phyloP scores from a whole-genome alignment of 768 basidiomycete species.

The Aureoboletus auriporus region DNA sequence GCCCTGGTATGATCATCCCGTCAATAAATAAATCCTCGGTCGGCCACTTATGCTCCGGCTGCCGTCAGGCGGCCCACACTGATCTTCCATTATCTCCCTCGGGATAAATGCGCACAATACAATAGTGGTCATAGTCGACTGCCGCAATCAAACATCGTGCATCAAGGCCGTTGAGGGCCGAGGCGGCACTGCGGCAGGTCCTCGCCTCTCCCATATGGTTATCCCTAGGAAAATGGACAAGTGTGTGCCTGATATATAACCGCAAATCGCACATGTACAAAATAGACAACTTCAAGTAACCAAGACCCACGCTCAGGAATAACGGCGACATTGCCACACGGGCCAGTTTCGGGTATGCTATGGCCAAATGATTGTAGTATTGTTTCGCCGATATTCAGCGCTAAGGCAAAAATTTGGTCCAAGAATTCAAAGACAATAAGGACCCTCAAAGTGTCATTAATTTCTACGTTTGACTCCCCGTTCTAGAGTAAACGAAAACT shows the following conservation, averaged over 20 bases:
- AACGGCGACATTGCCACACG: constrained; percentile 9
- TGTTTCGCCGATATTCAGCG: too few relatives aligned
- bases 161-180: too few relatives aligned
- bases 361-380: too few relatives aligned
- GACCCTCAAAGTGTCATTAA: too few relatives aligned
- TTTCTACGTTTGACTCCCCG: too few relatives aligned
- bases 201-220: constrained; percentile 8
- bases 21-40: too few relatives aligned
- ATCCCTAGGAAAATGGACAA: constrained; percentile 8
- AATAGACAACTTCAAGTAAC: constrained; percentile 6
- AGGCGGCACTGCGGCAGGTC: too few relatives aligned
- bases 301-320: constrained; percentile 6
- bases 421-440: too few relatives aligned
- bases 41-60: constrained; percentile 7
- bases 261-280: constrained; percentile 5
- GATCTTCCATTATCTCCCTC: not conserved
- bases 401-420: too few relatives aligned
- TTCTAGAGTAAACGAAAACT: too few relatives aligned
- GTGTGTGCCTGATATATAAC: constrained; percentile 15
- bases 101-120: not conserved
- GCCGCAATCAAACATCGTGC: constrained; percentile 7
- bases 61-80: constrained; percentile 6
- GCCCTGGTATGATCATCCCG: not conserved
- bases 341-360: not conserved
- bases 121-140: not conserved